phyloP scores from a whole-genome alignment of 331 rosid genomes.

The Erythrophleum ivorense region DNA sequence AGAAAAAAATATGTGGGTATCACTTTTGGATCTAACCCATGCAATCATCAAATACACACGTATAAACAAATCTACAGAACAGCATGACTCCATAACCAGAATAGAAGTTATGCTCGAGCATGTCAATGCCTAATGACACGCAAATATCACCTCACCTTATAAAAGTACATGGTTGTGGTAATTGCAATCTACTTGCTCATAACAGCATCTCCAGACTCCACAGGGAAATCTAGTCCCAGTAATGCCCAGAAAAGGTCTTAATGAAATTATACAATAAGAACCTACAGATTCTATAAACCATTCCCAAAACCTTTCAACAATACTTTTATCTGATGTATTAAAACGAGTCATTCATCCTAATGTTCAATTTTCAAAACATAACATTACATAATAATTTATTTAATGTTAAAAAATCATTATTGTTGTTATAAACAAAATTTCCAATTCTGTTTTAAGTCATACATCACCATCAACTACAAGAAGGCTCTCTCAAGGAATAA shows the following conservation, averaged over 20 bases:
- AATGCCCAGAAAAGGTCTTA: slow-evolving; percentile 40
- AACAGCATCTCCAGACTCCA: slow-evolving; percentile 35
- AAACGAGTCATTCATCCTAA: slow-evolving; percentile 34
- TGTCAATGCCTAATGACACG: slow-evolving; percentile 6
- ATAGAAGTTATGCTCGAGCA: slow-evolving; percentile 16
- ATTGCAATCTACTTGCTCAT: slow-evolving; percentile 22
- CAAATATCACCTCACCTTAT: slow-evolving; percentile 18
- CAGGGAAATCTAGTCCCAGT: slow-evolving; percentile 34
- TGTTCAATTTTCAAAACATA: slow-evolving; percentile 29
- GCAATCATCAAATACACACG: slow-evolving; percentile 16
- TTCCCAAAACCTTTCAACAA: slow-evolving; percentile 10
- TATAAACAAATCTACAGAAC: slow-evolving; percentile 2
- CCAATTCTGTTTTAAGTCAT: slow-evolving; percentile 27
- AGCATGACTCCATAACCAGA: slow-evolving; percentile 7
- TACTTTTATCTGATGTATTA: slow-evolving; percentile 20
- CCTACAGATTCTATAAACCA: slow-evolving; percentile 5
- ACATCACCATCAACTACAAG: slow-evolving; percentile 2
- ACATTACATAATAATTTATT: slow-evolving; percentile 4
- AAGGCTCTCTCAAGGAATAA: slow-evolving; percentile 1
- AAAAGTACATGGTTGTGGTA: slow-evolving; percentile 1
- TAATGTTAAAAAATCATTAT: slow-evolving; percentile 4
- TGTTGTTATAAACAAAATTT: slow-evolving; percentile 6
- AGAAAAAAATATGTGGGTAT: slow-evolving; percentile 10
- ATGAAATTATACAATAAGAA: slow-evolving; percentile 28
- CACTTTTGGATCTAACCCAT: slow-evolving; percentile 5